These are phyloP conservation scores for Skeletonema potamos DNA, from an alignment of 108 stramenopile species.

Conservation along the genomic window DNA sequence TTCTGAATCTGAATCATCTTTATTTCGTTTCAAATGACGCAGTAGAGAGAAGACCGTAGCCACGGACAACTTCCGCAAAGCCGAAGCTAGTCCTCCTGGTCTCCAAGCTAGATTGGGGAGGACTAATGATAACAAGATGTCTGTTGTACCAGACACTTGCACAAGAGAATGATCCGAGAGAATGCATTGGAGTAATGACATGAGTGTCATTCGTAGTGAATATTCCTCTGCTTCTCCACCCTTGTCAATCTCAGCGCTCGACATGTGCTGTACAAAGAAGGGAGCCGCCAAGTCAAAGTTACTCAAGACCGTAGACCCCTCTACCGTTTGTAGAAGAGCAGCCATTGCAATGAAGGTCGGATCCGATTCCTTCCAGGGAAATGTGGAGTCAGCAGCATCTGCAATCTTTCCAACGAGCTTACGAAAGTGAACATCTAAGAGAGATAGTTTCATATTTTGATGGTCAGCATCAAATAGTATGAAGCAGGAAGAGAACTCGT, in stretches of 20 bases:
- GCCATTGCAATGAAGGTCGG: slow-evolving; percentile 26
- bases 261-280: slow-evolving; percentile 33
- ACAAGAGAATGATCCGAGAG: slow-evolving; percentile 18
- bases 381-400: slow-evolving; percentile 5
- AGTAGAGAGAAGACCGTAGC: slow-evolving; percentile 40
- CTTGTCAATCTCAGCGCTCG: slow-evolving; percentile 2
- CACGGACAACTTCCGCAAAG: slow-evolving; percentile 28
- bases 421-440: slow-evolving; percentile 32
- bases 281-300: slow-evolving; percentile 41
- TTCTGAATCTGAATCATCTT: background rate
- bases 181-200: slow-evolving; percentile 38
- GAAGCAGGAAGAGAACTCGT: slow-evolving; percentile 12
- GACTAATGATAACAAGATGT: slow-evolving; percentile 28
- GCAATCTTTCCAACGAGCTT: slow-evolving; percentile 16
- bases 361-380: slow-evolving; percentile 38
- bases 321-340: slow-evolving; percentile 22
- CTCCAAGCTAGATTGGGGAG: slow-evolving; percentile 42
- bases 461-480: background rate
- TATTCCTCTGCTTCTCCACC: slow-evolving; percentile 36
- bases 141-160: background rate
- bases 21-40: background rate
- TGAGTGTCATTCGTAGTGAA: slow-evolving; percentile 36
- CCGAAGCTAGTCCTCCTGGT: slow-evolving; percentile 33
- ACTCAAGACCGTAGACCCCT: slow-evolving; percentile 25
- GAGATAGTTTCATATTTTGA: background rate